A percentile compares a stretch with the other conserved stretches of the same genome.
Conservation (phyloP, 306 rosid species). For the Acacia confusa region DNA sequence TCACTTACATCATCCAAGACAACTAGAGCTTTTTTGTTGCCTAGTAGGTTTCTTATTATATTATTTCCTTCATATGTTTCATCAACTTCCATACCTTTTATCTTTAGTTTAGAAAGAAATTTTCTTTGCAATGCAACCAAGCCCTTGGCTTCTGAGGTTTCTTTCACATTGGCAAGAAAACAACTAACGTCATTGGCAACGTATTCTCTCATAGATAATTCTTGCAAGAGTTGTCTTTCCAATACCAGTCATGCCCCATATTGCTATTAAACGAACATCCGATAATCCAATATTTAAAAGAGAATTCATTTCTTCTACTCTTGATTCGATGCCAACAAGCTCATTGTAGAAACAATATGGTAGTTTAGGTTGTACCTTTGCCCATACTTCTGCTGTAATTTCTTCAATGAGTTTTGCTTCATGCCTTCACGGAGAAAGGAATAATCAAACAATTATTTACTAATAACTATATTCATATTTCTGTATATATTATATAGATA, state of each 20-base stretch:
- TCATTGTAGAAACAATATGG: neutral
- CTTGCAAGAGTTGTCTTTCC: neutral
- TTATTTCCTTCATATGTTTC: neutral
- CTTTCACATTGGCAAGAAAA: neutral
- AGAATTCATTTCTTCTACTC: neutral
- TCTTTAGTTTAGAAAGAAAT: neutral
- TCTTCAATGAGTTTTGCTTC: neutral
- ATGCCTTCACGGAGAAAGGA: neutral
- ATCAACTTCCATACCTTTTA: neutral
- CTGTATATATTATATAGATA: no score
- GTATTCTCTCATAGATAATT: neutral
- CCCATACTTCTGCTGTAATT: neutral
- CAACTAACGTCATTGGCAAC: neutral
- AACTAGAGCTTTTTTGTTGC: neutral
- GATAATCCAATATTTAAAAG: neutral
- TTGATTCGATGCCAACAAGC: neutral
- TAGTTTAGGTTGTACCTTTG: neutral
- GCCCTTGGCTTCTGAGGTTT: neutral
- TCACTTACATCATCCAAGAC: neutral
- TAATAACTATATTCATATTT: no score
- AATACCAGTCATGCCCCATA: neutral
- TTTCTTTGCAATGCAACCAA: neutral
- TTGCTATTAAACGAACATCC: neutral
- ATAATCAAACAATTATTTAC: neutral
- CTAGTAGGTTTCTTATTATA: neutral